Base-by-base conservation (phyloP, 2,329 filamentous ascomycete genomes). In the Diaporthe batatas region DNA sequence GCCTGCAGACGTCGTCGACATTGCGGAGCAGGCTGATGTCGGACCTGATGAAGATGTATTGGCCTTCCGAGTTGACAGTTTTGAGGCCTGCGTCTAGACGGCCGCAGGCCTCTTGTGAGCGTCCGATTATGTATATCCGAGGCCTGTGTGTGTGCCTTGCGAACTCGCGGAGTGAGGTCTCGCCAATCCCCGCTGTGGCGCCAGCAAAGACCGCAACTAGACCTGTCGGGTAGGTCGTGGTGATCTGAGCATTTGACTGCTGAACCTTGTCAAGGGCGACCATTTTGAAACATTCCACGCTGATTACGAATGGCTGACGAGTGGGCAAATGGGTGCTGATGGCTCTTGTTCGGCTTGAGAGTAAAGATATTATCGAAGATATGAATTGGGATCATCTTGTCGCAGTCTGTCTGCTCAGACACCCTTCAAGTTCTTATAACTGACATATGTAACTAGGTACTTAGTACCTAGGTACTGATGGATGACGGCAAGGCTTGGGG, bases 131-230 rank as follows among this genome's bases (percentile, higher is more conserved):
- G 77, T 91, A 90, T 39, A 88, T 82, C 23, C 80, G 84, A 0
- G 88, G 87, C 0, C 76, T 77, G 2, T 75, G 72, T 2, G 84
- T 78, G 23, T 83, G 76, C 53, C 83, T 81, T 14, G 83, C 82
- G 53, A 89, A 86, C 29, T 83, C 78, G 68, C 84, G 85, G 21
- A 89, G 78, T 0, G 86, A 84, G 16, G 82, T 78, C 73, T 86
- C 81, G 10, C 88, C 88, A 55, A 90, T 88, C n/a, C 88, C 88
- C 49, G 83, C 84, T 5, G 88, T 90, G 36, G 84, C 88, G 44
- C 88, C 87, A 5, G 88, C 84, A 71, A 89, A 89, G 34, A 88
- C 83, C 57, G 84, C 85, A 4, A 86, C 83, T 5, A 85, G 76
- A 6, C 79, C 80, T 6, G 76, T 21, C 32, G 76, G 75, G 49